Conservation (phyloP, 179 eudicot species). For the Carnegiea gigantea region DNA sequence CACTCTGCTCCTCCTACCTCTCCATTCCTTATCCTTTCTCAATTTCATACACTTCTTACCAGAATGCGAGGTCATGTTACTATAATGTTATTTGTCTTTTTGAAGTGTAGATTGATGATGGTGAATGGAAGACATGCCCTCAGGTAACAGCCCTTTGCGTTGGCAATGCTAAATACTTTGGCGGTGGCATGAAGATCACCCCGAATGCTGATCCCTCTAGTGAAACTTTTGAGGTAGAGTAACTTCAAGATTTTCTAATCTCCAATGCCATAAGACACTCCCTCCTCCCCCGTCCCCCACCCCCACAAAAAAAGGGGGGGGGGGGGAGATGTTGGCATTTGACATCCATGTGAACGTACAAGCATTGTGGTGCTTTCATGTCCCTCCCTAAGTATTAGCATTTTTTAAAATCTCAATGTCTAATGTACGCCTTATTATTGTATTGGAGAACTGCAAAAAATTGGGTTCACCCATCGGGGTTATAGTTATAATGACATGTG, state of each 20-base stretch:
- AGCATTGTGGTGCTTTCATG: not conserved
- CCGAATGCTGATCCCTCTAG: slow-evolving; percentile 85
- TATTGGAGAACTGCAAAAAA: not conserved
- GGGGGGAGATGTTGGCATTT: too few species aligned
- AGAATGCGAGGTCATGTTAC: not conserved
- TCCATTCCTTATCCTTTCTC: not conserved
- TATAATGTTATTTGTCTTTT: not conserved
- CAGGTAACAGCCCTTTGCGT: slow-evolving; percentile 91
- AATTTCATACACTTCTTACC: not conserved
- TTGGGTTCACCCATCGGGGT: not conserved
- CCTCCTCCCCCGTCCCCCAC: not conserved
- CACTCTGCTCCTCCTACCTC: not conserved
- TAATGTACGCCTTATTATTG: not conserved
- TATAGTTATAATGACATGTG: not conserved
- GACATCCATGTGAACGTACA: not conserved
- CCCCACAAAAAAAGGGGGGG: not conserved
- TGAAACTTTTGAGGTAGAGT: slow-evolving; percentile 73
- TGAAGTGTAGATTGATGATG: slow-evolving; percentile 49
- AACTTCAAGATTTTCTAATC: slow-evolving; percentile 7
- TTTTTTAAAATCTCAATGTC: not conserved
- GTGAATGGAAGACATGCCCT: slow-evolving; percentile 83
- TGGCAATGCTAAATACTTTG: slow-evolving; percentile 95
- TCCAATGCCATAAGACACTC: not conserved
- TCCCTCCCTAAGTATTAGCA: not conserved
- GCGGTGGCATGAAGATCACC: slow-evolving; percentile 98